Base-by-base conservation (phyloP, 306 rosid species). In the Sphenostylis stenocarpa region DNA sequence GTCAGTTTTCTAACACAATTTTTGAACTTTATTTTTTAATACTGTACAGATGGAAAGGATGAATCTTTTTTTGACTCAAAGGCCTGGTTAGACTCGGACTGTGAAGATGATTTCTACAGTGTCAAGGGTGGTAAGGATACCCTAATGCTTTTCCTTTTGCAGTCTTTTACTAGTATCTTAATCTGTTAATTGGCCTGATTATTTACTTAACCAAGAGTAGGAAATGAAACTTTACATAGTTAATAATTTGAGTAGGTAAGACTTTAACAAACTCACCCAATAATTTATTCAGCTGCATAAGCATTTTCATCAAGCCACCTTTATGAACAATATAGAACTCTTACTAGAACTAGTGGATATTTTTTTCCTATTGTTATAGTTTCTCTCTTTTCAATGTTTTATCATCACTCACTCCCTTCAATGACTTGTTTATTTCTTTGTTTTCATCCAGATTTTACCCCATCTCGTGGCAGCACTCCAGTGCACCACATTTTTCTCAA, bases 111-210 rank as follows among this genome's bases (percentile, higher is more conserved):
- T 81, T 95, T 92, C 80, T 84, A 78, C 15, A 95, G 99, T 74
- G 98, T 95, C 73, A 90, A 92, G 77, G 99, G 99, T 31, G 99
- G 99, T 95, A 89, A 88, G 98, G 43, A 77, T 57, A 31, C 58
- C 44, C 60, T 52, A 76, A 31, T 39, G 15, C 57, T 84, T 41
- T 45, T 15, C 74, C 69, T 81, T 49, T 70, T 20, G 58, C 76
- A 28, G 56, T 81, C 82, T 41, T 39, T 70, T 57, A 6, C 41
- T 72, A n/a, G 28, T 33, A 70, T 51, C 70, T 73, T 41, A 31
- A 48, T 39, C 49, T 21, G 56, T 69, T 34, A 44, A 19, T 23
- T 64, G 45, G 16, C 56, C 66, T 55, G 21, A 17, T 21, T 49
- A 41, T 67, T 48, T 57, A 41, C 39, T 15, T 60, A 73, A 74